Conservation (phyloP, 495 filamentous ascomycete genomes). For the Tuber indicum region DNA sequence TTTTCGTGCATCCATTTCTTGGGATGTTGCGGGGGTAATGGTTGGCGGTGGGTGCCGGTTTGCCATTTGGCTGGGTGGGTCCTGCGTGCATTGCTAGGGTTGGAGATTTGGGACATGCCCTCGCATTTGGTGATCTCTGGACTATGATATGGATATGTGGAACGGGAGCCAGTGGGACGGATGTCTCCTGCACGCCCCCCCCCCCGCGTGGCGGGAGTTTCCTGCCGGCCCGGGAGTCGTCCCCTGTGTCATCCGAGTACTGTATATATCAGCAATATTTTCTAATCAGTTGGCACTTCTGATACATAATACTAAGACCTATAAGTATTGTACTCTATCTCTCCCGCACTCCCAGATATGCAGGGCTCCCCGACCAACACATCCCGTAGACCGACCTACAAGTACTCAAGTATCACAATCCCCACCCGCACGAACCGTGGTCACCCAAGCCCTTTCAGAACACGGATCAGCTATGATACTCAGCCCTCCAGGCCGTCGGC, state of each 20-base stretch:
- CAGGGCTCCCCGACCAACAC: neutral
- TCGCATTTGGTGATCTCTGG: constrained; percentile 61
- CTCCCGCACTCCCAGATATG: constrained; percentile 4
- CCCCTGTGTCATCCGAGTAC: neutral
- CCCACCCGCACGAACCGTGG: constrained; percentile 44
- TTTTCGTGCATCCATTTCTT: no score
- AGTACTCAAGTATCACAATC: constrained; percentile 43
- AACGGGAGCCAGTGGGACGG: constrained; percentile 71
- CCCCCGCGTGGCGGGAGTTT: neutral
- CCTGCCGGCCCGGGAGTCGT: neutral
- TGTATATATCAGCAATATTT: neutral
- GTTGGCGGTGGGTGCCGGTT: constrained; percentile 40
- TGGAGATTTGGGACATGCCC: constrained; percentile 43
- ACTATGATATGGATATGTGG: constrained; percentile 61
- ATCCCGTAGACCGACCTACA: constrained; percentile 42
- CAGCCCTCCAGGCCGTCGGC: constrained; percentile 56
- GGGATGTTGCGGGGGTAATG: neutral
- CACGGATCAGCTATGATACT: constrained; percentile 51
- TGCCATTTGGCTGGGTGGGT: constrained; percentile 51
- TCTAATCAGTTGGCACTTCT: neutral
- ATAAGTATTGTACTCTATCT: neutral
- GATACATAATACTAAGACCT: neutral
- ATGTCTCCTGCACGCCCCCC: constrained; percentile 54
- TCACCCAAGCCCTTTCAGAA: constrained; percentile 45
- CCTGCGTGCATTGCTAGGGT: constrained; percentile 48